These are phyloP conservation scores for Gnaphalium uliginosum DNA, from an alignment of 129 eudicot genomes.

Conservation along the genomic window DNA sequence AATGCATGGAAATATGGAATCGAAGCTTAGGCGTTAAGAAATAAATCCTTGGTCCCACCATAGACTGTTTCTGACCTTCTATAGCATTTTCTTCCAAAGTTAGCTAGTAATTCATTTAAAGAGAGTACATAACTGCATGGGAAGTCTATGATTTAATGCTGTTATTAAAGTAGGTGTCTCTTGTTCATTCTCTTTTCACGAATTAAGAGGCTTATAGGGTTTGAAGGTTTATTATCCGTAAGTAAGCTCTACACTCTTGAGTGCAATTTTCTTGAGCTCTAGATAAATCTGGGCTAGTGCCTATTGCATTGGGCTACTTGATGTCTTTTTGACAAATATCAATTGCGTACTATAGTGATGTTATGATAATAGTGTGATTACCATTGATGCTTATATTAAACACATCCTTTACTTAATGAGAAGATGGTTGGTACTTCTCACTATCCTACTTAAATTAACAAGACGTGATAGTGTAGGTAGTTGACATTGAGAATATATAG, in stretches of 20 bases:
- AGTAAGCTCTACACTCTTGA: background rate
- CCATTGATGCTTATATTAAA: background rate
- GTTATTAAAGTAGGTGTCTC: no score
- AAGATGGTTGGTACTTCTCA: background rate
- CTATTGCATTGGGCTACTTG: constrained; percentile 5
- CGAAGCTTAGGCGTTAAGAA: background rate
- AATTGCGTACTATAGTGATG: background rate
- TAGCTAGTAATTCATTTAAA: background rate
- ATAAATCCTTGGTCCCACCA: background rate
- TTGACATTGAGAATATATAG: background rate
- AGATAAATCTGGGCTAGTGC: background rate
- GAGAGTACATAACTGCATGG: background rate
- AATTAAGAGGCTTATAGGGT: background rate
- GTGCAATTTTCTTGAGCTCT: constrained; percentile 7
- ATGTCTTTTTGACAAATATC: background rate
- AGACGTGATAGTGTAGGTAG: background rate
- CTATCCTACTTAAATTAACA: background rate
- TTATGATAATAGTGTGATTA: background rate
- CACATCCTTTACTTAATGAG: background rate
- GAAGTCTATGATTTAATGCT: background rate
- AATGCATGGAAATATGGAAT: background rate
- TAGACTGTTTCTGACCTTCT: background rate
- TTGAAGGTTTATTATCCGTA: background rate
- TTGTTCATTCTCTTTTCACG: background rate
- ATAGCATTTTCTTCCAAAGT: background rate